Percentiles rank a stretch among this genome's conserved stretches.
Evolutionary conservation across 495 filamentous ascomycete species (phyloP).

Genomic region (Aspergillus cavernicola): DNA sequence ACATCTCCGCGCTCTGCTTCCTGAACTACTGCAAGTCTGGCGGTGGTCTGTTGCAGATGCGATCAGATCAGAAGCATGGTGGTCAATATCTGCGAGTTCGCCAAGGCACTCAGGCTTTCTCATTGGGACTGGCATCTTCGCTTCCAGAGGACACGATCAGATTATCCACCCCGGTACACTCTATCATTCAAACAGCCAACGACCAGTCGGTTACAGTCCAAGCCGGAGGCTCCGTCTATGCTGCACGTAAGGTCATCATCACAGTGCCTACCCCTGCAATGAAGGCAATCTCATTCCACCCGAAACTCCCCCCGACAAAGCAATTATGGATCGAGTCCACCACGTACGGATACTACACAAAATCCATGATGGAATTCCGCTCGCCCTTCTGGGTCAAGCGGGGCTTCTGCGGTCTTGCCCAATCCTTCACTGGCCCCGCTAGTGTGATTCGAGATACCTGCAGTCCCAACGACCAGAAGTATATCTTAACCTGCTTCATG

Average conservation of each 20-base stretch:
- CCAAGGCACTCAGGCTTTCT: slow-evolving; percentile 33
- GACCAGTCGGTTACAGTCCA: not conserved
- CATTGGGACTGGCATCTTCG: slow-evolving; percentile 20
- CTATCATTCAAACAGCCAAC: slow-evolving; percentile 2
- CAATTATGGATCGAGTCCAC: slow-evolving; percentile 13
- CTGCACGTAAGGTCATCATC: slow-evolving; percentile 33
- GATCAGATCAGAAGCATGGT: slow-evolving; percentile 39
- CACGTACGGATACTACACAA: slow-evolving; percentile 34
- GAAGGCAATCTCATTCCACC: slow-evolving; percentile 32
- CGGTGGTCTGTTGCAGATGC: slow-evolving; percentile 35
- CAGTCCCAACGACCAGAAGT: slow-evolving; percentile 27
- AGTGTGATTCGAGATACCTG: slow-evolving; percentile 39
- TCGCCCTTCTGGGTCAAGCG: slow-evolving; percentile 38
- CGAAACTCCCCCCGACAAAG: slow-evolving; percentile 25
- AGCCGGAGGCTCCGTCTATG: slow-evolving; percentile 13
- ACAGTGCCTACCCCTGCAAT: slow-evolving; percentile 31
- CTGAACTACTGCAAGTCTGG: slow-evolving; percentile 46
- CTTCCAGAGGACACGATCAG: slow-evolving; percentile 22
- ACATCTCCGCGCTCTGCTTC: slow-evolving; percentile 45
- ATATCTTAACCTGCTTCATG: slow-evolving; percentile 40
- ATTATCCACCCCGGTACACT: slow-evolving; percentile 22
- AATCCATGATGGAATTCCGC: slow-evolving; percentile 33
- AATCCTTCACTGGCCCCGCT: slow-evolving; percentile 32
- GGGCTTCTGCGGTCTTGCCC: slow-evolving; percentile 33
- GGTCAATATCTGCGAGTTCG: slow-evolving; percentile 41